A percentile compares a stretch with the other conserved stretches of the same genome.
Evolutionary conservation across 2,329 filamentous ascomycete species (phyloP).

Genomic region (Beauveria australis): DNA sequence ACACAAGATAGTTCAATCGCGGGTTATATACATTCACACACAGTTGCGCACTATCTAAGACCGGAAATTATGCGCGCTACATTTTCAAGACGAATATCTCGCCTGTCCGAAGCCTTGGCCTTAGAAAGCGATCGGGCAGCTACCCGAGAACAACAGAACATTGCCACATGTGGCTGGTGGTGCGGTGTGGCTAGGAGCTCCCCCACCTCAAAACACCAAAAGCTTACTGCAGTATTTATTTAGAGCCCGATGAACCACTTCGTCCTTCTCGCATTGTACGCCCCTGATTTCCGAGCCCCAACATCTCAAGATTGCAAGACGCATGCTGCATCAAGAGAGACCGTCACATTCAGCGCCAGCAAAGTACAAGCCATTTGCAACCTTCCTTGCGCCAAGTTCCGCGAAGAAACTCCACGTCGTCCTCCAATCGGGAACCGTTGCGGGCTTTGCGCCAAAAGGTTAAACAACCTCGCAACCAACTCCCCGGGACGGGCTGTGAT

Average conservation of each 20-base stretch:
- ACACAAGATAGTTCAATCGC: neutral
- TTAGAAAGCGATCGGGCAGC: neutral
- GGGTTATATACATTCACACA: neutral
- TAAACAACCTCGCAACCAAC: neutral
- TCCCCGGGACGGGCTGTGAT: neutral
- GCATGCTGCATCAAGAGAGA: neutral
- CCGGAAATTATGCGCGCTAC: neutral
- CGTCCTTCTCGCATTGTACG: neutral
- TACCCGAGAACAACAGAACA: neutral
- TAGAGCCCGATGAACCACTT: neutral
- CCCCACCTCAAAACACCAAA: slow-evolving; percentile 3
- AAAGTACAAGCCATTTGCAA: neutral
- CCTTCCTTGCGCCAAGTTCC: neutral
- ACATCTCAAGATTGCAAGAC: neutral
- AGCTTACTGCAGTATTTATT: neutral
- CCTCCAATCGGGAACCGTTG: slow-evolving; percentile 3
- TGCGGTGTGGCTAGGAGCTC: slow-evolving; percentile 2
- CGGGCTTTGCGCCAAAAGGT: neutral
- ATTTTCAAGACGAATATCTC: neutral
- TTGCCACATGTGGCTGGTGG: slow-evolving; percentile 3
- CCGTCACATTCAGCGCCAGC: neutral
- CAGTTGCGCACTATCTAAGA: neutral
- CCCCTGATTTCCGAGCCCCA: neutral
- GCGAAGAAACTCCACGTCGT: neutral
- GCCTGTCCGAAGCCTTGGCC: neutral